Evolutionary conservation across 2,329 filamentous ascomycete genomes (phyloP).

Genomic region (Stagonosporopsis tanaceti): DNA sequence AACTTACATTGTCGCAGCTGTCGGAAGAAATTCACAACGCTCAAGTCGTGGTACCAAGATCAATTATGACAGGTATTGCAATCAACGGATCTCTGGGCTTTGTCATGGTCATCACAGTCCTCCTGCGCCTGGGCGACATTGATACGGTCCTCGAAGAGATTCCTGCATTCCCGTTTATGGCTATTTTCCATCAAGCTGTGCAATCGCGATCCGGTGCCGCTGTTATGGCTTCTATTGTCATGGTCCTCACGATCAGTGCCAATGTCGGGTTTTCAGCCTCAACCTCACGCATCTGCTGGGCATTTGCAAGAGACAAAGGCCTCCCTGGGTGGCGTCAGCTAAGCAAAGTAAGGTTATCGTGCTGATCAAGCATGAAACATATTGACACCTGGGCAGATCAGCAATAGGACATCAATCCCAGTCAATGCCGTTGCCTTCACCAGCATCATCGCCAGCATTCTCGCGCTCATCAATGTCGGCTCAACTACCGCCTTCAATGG

Average conservation of each 20-base stretch:
- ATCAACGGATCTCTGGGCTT: constrained; percentile 52
- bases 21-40: constrained; percentile 45
- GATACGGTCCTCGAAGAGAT: constrained; percentile 36
- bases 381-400: constrained; percentile 29
- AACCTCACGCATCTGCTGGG: constrained; percentile 50
- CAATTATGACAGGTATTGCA: constrained; percentile 49
- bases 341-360: constrained; percentile 22
- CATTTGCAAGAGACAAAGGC: constrained; percentile 52
- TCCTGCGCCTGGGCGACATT: constrained; percentile 48
- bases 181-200: constrained; percentile 53
- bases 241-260: constrained; percentile 44
- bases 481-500: constrained; percentile 38
- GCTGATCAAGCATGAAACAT: constrained; percentile 14
- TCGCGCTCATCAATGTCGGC: constrained; percentile 60
- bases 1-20: constrained; percentile 36
- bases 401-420: constrained; percentile 40
- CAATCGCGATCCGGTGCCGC: constrained; percentile 50
- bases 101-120: constrained; percentile 35
- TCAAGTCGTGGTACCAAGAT: constrained; percentile 40
- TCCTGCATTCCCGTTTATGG: constrained; percentile 58
- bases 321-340: constrained; percentile 47
- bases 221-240: constrained; percentile 50
- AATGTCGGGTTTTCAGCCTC: constrained; percentile 49
- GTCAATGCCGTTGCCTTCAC: constrained; percentile 40
- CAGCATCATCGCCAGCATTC: constrained; percentile 50